Evolutionary conservation across 1,139 yeast species (phyloP), one percentile per base, ranked within the genome.

Genomic region (Nakaseomyces delphensis): DNA sequence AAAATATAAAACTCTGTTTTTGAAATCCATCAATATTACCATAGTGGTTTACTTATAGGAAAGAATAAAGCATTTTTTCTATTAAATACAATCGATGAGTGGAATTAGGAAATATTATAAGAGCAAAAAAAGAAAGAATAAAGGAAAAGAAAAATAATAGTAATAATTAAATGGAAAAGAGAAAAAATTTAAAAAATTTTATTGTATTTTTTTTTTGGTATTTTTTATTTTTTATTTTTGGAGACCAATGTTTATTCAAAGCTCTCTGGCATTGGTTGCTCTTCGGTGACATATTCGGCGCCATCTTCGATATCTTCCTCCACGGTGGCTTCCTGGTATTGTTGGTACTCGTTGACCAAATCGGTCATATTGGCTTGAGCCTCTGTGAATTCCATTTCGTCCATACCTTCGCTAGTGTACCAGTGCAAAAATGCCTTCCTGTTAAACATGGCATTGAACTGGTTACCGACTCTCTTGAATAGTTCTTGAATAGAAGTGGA

Each of bases 391-490:
- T 86, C 96, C 73, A 80, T 75, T 67, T 82, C 93, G 62, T 86
- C 96, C 96, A 86, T 86, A 69, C 96, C 96, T 68, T 86, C 96
- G 52, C 81, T 77, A 18, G 93, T 83, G 67, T 84, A 86, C 96
- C 96, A 86, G 67, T 86, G 96, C 69, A 86, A 79, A 78, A 86
- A 86, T 52, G 96, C 96, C 67, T 82, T 83, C 73, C 93, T 83
- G 66, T 86, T 79, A 67, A 83, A 86, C 96, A 86, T 86, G 47
- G 89, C 89, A 57, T 83, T 74, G 68, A 86, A 86, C 69, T 86
- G 95, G 60, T 76, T 86, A 52, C 93, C 91, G 46, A 86, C 83
- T 68, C 96, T 80, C 69, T 81, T 80, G 69, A 86, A 86, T 57
- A 86, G 73, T 65, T 84, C 95, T 69, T 84, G 95, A 60, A 86